phyloP scores from a whole-genome alignment of 768 basidiomycete species.

The Amyloporia xantha region DNA sequence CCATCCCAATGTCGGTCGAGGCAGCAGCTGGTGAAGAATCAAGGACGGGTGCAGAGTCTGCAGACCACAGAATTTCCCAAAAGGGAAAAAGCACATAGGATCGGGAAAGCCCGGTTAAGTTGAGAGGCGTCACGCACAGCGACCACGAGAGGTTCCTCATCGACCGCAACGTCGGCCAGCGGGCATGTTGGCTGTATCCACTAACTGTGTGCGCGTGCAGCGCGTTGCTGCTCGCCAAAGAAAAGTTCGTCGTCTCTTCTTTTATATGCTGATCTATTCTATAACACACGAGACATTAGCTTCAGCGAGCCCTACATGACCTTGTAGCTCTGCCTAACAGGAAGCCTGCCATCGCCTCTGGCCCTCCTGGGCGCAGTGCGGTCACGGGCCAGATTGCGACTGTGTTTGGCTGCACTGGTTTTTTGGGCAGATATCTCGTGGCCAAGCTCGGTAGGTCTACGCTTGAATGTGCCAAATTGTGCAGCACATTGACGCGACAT shows the following conservation, averaged over 20 bases:
- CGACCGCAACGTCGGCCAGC: slow-evolving; percentile 18
- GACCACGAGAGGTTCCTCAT: slow-evolving; percentile 11
- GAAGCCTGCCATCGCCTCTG: slow-evolving; percentile 69
- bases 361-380: slow-evolving; percentile 79
- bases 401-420: slow-evolving; percentile 95
- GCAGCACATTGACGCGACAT: background rate
- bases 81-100: background rate
- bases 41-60: slow-evolving; percentile 4
- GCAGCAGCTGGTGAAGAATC: background rate
- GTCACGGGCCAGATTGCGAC: slow-evolving; percentile 90
- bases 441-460: slow-evolving; percentile 77
- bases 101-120: slow-evolving; percentile 13
- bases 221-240: slow-evolving; percentile 39
- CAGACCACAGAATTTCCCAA: background rate
- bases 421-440: slow-evolving; percentile 90
- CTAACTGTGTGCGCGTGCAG: slow-evolving; percentile 36
- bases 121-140: slow-evolving; percentile 11
- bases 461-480: too few relatives aligned
- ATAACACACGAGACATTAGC: too few relatives aligned
- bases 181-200: slow-evolving; percentile 21
- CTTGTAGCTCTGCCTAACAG: slow-evolving; percentile 48
- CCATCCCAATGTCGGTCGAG: slow-evolving; percentile 45
- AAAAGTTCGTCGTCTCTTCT: slow-evolving; percentile 31
- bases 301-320: slow-evolving; percentile 72
- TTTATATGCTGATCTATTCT: background rate